Percentiles rank a stretch among this genome's conserved stretches.
phyloP scores from a whole-genome alignment of 1,284 basidiomycete species.

The Tilletiaria anomala region DNA sequence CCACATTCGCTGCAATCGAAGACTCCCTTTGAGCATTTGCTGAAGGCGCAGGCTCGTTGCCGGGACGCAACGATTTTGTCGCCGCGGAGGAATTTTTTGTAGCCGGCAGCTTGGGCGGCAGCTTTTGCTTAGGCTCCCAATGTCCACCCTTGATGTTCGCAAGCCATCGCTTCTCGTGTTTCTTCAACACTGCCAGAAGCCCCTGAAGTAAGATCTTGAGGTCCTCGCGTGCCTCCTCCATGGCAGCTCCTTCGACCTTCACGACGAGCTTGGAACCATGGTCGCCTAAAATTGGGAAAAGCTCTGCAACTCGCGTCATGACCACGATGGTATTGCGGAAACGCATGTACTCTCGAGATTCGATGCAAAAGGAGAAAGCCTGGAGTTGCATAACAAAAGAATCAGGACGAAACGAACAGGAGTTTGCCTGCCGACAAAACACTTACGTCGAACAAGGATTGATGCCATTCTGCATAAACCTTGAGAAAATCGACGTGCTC shows the following conservation, averaged over 20 bases:
- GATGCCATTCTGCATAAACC: neutral
- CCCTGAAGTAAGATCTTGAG: conserved; percentile 35
- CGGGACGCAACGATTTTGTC: too few species aligned
- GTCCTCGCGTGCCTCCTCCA: conserved; percentile 27
- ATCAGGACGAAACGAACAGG: neutral
- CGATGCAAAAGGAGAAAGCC: conserved; percentile 23
- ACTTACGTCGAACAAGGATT: neutral
- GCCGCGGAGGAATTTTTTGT: too few species aligned
- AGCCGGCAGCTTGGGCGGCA: neutral
- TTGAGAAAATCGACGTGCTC: neutral
- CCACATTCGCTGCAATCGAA: too few species aligned
- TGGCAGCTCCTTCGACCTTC: conserved; percentile 13
- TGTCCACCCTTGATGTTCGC: conserved; percentile 1
- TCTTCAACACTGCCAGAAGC: conserved; percentile 30
- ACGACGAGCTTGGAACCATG: conserved; percentile 22
- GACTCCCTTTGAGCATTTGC: too few species aligned
- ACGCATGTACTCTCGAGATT: conserved; percentile 33
- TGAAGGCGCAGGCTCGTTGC: too few species aligned
- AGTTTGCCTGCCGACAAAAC: too few species aligned
- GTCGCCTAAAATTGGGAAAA: conserved; percentile 21
- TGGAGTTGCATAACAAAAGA: neutral
- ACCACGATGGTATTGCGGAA: conserved; percentile 35
- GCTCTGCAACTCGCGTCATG: conserved; percentile 25
- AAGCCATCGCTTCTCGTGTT: conserved; percentile 22
- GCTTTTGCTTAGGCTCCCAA: neutral